Evolutionary conservation across 2,329 filamentous ascomycete species (phyloP).

Genomic region (Teratosphaeria epicoccoides): DNA sequence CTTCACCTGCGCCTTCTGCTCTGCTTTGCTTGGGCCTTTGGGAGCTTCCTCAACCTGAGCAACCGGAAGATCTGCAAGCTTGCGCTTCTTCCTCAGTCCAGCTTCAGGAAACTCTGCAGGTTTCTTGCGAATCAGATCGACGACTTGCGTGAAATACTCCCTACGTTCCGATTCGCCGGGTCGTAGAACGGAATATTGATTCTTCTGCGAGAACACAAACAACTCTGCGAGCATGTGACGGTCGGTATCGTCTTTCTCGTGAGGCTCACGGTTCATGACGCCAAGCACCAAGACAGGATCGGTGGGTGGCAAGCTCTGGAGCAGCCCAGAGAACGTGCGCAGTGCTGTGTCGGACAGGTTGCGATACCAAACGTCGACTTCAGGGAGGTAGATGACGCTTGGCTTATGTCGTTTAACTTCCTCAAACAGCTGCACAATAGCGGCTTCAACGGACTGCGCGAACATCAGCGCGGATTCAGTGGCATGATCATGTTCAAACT

Average conservation of each 20-base stretch:
- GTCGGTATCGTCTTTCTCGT: slow-evolving; percentile 28
- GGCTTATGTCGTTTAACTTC: slow-evolving; percentile 92
- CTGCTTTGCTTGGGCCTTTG: slow-evolving; percentile 57
- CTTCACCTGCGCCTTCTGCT: slow-evolving; percentile 69
- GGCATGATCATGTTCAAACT: slow-evolving; percentile 7
- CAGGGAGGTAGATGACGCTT: slow-evolving; percentile 88
- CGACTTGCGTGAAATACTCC: slow-evolving; percentile 68
- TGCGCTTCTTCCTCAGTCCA: slow-evolving; percentile 72
- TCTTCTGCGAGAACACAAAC: slow-evolving; percentile 77
- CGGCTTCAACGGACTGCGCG: slow-evolving; percentile 60
- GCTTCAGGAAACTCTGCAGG: slow-evolving; percentile 83
- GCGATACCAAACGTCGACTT: slow-evolving; percentile 77
- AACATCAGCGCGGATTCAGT: slow-evolving; percentile 6
- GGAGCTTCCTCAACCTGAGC: slow-evolving; percentile 55
- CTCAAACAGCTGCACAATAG: slow-evolving; percentile 79
- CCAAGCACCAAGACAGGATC: slow-evolving; percentile 82
- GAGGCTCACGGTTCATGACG: slow-evolving; percentile 54
- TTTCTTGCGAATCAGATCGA: slow-evolving; percentile 65
- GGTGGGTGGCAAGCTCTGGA: slow-evolving; percentile 74
- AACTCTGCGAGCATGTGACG: slow-evolving; percentile 58
- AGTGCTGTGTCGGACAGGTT: slow-evolving; percentile 55
- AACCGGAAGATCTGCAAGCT: slow-evolving; percentile 64
- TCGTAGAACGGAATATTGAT: slow-evolving; percentile 57
- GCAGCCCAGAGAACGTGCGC: slow-evolving; percentile 70
- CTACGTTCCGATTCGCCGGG: slow-evolving; percentile 54